Conservation (phyloP, 75 land plant species). For the Pseudotsuga menziesii region DNA sequence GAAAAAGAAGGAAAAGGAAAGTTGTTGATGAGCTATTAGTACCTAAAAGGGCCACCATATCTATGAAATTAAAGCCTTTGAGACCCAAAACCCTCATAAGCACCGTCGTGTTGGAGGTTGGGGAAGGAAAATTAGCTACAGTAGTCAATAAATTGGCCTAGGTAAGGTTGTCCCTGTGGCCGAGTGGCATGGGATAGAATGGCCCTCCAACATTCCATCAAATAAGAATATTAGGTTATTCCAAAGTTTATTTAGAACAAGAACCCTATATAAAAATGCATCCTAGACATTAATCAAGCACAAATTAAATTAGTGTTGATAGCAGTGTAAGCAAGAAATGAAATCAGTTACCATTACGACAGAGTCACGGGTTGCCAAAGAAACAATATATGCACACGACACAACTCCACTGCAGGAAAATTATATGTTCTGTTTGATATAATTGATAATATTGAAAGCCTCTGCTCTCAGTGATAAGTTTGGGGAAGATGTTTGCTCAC, state of each 20-base stretch:
- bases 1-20: no score
- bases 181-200: not conserved
- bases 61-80: not conserved
- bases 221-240: not conserved
- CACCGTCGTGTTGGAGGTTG: slow-evolving; percentile 2
- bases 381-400: slow-evolving; percentile 49
- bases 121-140: slow-evolving; percentile 6
- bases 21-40: no score
- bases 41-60: not conserved
- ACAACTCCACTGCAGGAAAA: slow-evolving; percentile 31
- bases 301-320: no score
- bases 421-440: slow-evolving; percentile 24
- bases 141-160: not conserved
- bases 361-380: slow-evolving; percentile 43
- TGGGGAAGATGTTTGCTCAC: slow-evolving; percentile 25
- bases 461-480: slow-evolving; percentile 32
- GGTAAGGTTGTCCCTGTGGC: not conserved
- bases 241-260: no score
- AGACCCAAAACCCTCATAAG: not conserved
- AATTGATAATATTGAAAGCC: slow-evolving; percentile 41
- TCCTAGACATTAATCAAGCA: no score
- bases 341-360: slow-evolving; percentile 14
- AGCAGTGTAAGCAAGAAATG: no score
- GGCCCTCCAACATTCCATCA: not conserved
- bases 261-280: no score